Percentiles rank a stretch among this genome's conserved stretches.
Evolutionary conservation across 352 stramenopile genomes (phyloP).

Genomic region (Lagenidium giganteum): DNA sequence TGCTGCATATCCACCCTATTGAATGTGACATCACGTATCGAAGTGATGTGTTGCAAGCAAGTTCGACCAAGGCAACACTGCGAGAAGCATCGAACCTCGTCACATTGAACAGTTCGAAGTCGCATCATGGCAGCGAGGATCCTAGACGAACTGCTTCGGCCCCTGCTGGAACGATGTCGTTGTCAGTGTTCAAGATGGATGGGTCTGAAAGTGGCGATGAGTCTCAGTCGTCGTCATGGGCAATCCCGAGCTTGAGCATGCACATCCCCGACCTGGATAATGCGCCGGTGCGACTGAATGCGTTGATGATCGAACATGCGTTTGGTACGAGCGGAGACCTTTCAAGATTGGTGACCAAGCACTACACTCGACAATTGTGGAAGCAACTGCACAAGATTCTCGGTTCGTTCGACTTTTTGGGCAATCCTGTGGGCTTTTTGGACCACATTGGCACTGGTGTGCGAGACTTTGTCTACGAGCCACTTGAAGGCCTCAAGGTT

Average conservation of each 20-base stretch:
- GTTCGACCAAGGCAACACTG: conserved; percentile 47
- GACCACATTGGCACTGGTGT: conserved; percentile 95
- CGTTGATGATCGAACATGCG: conserved; percentile 86
- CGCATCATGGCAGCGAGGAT: conserved; percentile 22
- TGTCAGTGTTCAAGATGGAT: conserved; percentile 28
- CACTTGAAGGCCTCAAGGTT: conserved; percentile 89
- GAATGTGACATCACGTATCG: conserved; percentile 87
- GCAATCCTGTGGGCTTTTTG: conserved; percentile 86
- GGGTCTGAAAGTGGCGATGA: conserved; percentile 13
- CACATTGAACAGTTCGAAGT: conserved; percentile 34
- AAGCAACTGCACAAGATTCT: conserved; percentile 88
- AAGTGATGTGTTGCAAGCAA: conserved; percentile 80
- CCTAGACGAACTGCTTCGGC: conserved; percentile 29
- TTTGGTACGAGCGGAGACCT: conserved; percentile 86
- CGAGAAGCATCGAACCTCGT: conserved; percentile 34
- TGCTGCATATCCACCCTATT: conserved; percentile 85
- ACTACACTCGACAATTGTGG: conserved; percentile 86
- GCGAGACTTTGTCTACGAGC: conserved; percentile 96
- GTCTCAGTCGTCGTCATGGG: conserved; percentile 54
- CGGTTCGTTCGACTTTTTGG: conserved; percentile 85
- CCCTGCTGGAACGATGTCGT: conserved; percentile 13
- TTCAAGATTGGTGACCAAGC: conserved; percentile 81
- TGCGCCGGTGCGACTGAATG: conserved; percentile 77
- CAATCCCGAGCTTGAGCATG: conserved; percentile 84
- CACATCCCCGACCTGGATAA: conserved; percentile 88